Evolutionary conservation across 345 rosid species (phyloP).

Genomic region (Syzygium aromaticum): DNA sequence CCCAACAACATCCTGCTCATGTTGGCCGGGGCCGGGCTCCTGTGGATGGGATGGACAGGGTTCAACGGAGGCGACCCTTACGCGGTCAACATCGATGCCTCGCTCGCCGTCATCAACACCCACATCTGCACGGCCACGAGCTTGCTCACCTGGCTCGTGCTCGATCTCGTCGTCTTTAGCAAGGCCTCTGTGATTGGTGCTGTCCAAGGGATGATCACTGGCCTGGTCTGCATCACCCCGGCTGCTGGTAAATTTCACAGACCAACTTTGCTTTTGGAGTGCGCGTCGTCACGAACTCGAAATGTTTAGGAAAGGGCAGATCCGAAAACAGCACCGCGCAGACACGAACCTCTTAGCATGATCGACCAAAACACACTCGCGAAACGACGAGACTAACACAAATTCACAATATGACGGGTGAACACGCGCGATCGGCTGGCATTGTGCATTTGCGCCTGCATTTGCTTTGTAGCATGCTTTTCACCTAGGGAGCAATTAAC

Average conservation of each 20-base stretch:
- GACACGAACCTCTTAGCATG: background rate
- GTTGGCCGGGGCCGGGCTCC: conserved; percentile 41
- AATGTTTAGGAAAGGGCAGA: background rate
- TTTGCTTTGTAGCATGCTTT: background rate
- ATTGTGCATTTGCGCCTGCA: background rate
- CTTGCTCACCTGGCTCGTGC: conserved; percentile 32
- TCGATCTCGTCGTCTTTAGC: conserved; percentile 21
- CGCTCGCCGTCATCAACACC: conserved; percentile 39
- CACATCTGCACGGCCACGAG: conserved; percentile 43
- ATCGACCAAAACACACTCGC: background rate
- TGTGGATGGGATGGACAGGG: conserved; percentile 56
- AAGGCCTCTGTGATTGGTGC: conserved; percentile 47
- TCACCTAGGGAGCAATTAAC: background rate
- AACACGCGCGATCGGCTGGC: background rate
- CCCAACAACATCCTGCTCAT: conserved; percentile 40
- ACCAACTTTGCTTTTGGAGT: background rate
- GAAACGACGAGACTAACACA: background rate
- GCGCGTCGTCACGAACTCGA: background rate
- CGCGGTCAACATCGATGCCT: conserved; percentile 16
- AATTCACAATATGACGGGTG: background rate
- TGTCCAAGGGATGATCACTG: conserved; percentile 52
- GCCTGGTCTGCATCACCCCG: conserved; percentile 46
- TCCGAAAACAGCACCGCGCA: background rate
- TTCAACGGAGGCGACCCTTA: conserved; percentile 56
- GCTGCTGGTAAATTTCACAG: conserved; percentile 23